A percentile compares a stretch with the other conserved stretches of the same genome.
phyloP scores from a whole-genome alignment of 805 yeast species.

The Zygoascus biomembranicola region DNA sequence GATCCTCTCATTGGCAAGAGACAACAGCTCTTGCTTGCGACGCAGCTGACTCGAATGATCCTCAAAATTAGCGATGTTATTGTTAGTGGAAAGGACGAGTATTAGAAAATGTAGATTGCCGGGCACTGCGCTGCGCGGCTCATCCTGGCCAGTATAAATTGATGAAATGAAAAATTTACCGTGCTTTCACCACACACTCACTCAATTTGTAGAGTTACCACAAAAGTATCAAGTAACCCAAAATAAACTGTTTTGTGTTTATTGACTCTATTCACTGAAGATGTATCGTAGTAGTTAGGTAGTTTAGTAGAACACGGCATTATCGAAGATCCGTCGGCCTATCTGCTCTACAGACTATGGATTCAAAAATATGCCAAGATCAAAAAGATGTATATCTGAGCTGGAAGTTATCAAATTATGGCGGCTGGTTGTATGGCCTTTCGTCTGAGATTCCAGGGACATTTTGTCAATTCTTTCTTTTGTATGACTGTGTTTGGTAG shows the following conservation, averaged over 20 bases:
- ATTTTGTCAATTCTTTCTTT: background rate
- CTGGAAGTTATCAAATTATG: background rate
- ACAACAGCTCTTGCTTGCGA: conserved; percentile 90
- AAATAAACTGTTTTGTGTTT: no score
- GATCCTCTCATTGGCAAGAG: conserved; percentile 97
- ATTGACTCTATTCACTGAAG: no score
- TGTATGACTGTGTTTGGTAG: no score
- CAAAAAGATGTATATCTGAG: background rate
- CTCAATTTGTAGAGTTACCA: no score
- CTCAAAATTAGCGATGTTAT: conserved; percentile 95
- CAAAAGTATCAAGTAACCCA: no score
- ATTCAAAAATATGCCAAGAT: background rate
- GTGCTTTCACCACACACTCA: no score
- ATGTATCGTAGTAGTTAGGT: background rate
- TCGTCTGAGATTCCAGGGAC: background rate
- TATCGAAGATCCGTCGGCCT: background rate
- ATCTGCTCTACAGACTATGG: background rate
- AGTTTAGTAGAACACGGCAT: background rate
- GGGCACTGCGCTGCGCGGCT: background rate
- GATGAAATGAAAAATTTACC: background rate
- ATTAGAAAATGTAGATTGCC: conserved; percentile 8
- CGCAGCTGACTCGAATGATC: conserved; percentile 96
- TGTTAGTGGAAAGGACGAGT: conserved; percentile 73
- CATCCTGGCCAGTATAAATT: background rate
- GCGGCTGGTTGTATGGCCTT: background rate